Evolutionary conservation across 148 eudicot species (phyloP).

Genomic region (Fagopyrum homotropicum): DNA sequence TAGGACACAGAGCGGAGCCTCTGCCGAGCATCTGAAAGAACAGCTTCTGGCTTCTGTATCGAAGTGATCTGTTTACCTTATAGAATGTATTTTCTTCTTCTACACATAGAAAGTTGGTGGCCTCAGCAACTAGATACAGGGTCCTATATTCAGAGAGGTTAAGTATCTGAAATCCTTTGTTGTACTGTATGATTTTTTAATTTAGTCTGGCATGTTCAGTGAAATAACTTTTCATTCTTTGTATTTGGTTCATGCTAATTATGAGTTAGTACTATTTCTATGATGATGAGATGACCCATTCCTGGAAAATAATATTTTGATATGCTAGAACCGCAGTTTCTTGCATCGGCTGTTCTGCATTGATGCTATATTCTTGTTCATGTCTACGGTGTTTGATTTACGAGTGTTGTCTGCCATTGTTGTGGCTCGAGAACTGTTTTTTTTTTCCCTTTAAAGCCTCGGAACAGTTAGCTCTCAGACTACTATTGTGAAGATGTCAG

Average conservation of each 20-base stretch:
- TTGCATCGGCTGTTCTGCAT: not conserved
- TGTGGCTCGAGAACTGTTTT: too few species aligned
- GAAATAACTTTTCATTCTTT: not conserved
- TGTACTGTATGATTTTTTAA: not conserved
- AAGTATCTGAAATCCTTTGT: not conserved
- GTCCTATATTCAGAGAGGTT: not conserved
- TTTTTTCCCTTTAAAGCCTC: too few species aligned
- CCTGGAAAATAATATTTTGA: too few species aligned
- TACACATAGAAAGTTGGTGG: not conserved
- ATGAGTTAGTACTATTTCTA: not conserved
- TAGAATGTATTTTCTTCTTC: not conserved
- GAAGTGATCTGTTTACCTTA: constrained; percentile 24
- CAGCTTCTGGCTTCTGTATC: constrained; percentile 54
- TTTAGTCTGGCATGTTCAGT: not conserved
- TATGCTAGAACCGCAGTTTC: not conserved
- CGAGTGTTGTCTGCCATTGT: not conserved
- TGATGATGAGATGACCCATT: not conserved
- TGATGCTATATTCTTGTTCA: not conserved
- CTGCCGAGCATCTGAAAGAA: constrained; percentile 60
- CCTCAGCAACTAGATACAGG: not conserved
- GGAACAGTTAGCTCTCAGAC: too few species aligned
- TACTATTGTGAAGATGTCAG: too few species aligned
- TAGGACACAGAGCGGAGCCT: constrained; percentile 37
- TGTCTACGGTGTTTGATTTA: not conserved
- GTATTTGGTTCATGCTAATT: not conserved